Evolutionary conservation across 2,329 filamentous ascomycete species (phyloP).

Genomic region (Ophiognomonia clavigignenti-juglandacearum): DNA sequence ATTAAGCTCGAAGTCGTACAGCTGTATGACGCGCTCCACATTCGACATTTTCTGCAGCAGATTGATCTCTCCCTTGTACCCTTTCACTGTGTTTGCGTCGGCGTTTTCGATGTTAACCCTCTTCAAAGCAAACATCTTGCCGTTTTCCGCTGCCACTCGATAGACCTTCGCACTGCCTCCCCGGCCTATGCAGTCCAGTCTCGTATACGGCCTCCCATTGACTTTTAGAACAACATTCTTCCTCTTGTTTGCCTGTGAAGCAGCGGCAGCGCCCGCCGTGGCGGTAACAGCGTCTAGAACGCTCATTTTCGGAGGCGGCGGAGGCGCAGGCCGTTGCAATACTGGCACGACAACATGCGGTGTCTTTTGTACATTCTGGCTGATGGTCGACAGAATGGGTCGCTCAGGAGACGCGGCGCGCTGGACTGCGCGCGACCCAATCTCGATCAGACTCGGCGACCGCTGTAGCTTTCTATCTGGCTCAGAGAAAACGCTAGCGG

Average conservation of each 20-base stretch:
- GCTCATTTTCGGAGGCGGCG: slow-evolving; percentile 89
- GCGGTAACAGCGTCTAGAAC: slow-evolving; percentile 88
- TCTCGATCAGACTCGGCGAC: slow-evolving; percentile 39
- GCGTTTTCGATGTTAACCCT: slow-evolving; percentile 86
- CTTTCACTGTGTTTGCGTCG: slow-evolving; percentile 75
- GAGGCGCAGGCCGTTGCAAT: slow-evolving; percentile 63
- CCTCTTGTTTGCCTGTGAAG: slow-evolving; percentile 62
- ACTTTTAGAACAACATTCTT: slow-evolving; percentile 80
- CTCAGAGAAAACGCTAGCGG: slow-evolving; percentile 33
- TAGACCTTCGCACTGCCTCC: slow-evolving; percentile 95
- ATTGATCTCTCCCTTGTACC: slow-evolving; percentile 95
- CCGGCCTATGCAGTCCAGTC: slow-evolving; percentile 84
- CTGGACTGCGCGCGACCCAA: slow-evolving; percentile 29
- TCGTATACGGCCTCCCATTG: slow-evolving; percentile 86
- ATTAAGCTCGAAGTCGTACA: slow-evolving; percentile 93
- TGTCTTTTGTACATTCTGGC: slow-evolving; percentile 50
- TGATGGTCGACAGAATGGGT: slow-evolving; percentile 49
- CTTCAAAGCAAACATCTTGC: slow-evolving; percentile 91
- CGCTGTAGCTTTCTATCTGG: slow-evolving; percentile 47
- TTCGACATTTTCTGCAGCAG: slow-evolving; percentile 75
- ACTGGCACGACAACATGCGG: slow-evolving; percentile 36
- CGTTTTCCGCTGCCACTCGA: slow-evolving; percentile 94
- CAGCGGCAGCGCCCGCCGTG: slow-evolving; percentile 72
- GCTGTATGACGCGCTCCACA: slow-evolving; percentile 82
- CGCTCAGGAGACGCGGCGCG: slow-evolving; percentile 47